These are phyloP conservation scores for Hymenoscyphus scutula DNA, from an alignment of 2,329 filamentous ascomycete genomes.

Conservation along the genomic window DNA sequence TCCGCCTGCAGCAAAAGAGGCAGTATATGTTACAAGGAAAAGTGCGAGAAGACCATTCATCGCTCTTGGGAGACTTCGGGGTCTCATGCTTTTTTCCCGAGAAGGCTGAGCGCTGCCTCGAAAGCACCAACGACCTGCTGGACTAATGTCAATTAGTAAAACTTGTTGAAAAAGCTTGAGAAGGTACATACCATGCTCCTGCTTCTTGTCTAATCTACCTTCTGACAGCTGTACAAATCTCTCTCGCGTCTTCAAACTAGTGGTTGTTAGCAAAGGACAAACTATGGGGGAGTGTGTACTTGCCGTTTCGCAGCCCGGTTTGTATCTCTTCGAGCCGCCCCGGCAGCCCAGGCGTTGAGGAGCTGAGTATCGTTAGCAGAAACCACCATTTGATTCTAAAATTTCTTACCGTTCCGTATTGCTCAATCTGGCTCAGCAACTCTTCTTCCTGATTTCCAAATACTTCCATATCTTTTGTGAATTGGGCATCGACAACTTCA, in stretches of 20 bases:
- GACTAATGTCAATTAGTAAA: slow-evolving; percentile 3
- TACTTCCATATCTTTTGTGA: slow-evolving; percentile 66
- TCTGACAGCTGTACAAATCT: slow-evolving; percentile 75
- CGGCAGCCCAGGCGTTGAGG: slow-evolving; percentile 75
- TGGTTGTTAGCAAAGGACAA: slow-evolving; percentile 8
- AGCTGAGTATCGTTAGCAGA: slow-evolving; percentile 63
- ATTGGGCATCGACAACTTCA: slow-evolving; percentile 39
- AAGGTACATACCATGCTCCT: slow-evolving; percentile 69
- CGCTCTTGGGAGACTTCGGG: not conserved
- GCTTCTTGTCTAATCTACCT: slow-evolving; percentile 66
- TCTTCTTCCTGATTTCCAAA: slow-evolving; percentile 62
- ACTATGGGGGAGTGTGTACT: slow-evolving; percentile 17
- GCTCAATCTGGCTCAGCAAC: slow-evolving; percentile 43
- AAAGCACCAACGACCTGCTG: not conserved
- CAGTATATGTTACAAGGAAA: not conserved
- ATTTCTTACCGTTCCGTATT: not conserved
- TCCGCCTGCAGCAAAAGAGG: not conserved
- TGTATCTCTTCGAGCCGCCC: slow-evolving; percentile 70
- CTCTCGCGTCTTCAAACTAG: slow-evolving; percentile 74
- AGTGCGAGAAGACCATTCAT: not conserved
- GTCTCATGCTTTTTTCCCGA: not conserved
- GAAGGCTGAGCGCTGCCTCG: slow-evolving; percentile 6
- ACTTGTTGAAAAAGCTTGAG: not conserved
- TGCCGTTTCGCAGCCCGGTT: slow-evolving; percentile 75
- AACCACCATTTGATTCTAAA: not conserved